A percentile compares a stretch with the other conserved stretches of the same genome.
Evolutionary conservation across 345 rosid species (phyloP).

Genomic region (Populus simonii): DNA sequence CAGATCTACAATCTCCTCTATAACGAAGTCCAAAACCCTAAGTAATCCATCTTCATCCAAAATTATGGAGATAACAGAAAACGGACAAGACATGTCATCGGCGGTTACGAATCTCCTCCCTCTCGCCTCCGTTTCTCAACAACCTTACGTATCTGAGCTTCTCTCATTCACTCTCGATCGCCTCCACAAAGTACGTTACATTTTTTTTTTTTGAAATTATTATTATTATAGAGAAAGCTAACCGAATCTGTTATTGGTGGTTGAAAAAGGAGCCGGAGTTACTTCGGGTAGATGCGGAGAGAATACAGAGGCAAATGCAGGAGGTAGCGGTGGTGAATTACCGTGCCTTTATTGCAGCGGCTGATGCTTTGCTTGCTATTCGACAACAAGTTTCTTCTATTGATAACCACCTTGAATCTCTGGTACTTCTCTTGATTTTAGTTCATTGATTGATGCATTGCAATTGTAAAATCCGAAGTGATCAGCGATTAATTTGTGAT

Average conservation of each 20-base stretch:
- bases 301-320: conserved; percentile 97
- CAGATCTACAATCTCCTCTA: conserved; percentile 14
- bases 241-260: background rate
- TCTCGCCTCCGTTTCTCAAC: conserved; percentile 80
- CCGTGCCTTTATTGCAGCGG: conserved; percentile 90
- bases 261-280: conserved; percentile 79
- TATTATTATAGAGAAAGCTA: background rate
- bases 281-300: conserved; percentile 89
- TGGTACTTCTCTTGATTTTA: conserved; percentile 35
- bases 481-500: background rate
- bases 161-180: conserved; percentile 99
- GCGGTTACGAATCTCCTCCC: conserved; percentile 50
- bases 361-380: conserved; percentile 85
- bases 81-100: conserved; percentile 37
- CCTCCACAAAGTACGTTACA: conserved; percentile 69
- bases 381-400: conserved; percentile 80
- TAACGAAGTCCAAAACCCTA: conserved; percentile 2
- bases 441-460: background rate
- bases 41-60: conserved; percentile 1
- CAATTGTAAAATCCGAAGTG: background rate
- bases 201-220: background rate
- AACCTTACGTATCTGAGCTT: conserved; percentile 93
- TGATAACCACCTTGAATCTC: conserved; percentile 83
- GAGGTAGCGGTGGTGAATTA: conserved; percentile 94
- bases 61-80: conserved; percentile 48